These are phyloP conservation scores for Chlorella sorokiniana DNA, from an alignment of 139 green algal species.

Conservation along the genomic window DNA sequence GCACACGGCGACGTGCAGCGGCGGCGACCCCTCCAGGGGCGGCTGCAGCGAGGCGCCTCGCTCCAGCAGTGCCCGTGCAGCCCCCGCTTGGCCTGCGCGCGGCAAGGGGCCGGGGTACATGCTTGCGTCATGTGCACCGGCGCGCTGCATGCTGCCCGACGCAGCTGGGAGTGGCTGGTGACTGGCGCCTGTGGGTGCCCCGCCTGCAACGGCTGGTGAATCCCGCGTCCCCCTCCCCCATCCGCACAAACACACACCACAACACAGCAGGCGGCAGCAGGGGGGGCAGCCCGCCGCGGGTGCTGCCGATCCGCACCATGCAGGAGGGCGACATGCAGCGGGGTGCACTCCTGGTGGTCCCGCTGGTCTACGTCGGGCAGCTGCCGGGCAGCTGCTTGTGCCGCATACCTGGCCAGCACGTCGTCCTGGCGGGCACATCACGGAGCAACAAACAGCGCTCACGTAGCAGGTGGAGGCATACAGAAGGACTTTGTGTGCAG, in stretches of 20 bases:
- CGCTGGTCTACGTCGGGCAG: slow-evolving; percentile 45
- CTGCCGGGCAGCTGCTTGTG: background rate
- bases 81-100: slow-evolving; percentile 59
- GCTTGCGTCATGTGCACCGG: too few relatives aligned
- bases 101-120: background rate
- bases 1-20: slow-evolving; percentile 69
- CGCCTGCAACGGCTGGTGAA: too few relatives aligned
- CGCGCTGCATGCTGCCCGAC: too few relatives aligned
- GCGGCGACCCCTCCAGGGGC: slow-evolving; percentile 69
- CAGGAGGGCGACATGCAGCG: slow-evolving; percentile 84
- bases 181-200: too few relatives aligned
- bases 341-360: slow-evolving; percentile 69
- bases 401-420: background rate
- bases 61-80: slow-evolving; percentile 59
- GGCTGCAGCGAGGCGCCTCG: slow-evolving; percentile 34
- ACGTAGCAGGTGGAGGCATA: background rate
- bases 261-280: background rate
- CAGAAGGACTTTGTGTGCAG: background rate
- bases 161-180: too few relatives aligned
- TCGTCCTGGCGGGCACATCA: background rate
- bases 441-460: background rate
- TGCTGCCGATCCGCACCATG: slow-evolving; percentile 47
- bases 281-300: background rate
- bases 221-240: too few relatives aligned
- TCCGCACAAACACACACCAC: background rate